Base-by-base conservation (phyloP, 805 yeast species). In the Starmerella bombicola region DNA sequence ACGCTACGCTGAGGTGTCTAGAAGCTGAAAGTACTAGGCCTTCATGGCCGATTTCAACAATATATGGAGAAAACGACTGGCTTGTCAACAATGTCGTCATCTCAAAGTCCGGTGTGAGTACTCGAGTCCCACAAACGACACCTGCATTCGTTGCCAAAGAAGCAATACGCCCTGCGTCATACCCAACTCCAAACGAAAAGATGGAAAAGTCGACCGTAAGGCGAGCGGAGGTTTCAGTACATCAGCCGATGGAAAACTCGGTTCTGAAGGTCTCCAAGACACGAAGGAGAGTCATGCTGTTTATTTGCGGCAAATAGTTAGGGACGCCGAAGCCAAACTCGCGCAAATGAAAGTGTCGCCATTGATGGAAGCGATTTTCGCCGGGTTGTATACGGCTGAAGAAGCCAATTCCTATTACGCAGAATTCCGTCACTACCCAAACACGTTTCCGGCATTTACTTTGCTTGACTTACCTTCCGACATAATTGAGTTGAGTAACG, bases 71-170 rank as follows among this genome's bases (percentile, higher is more conserved):
- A 49, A 49, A 28, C 43, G 55, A 15, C 47, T 45, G 26, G 58
- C 58, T 1, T 55, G 58, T 35, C 47, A 48, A 33, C 48, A 56
- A 7, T 55, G 58, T 45, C 45, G 57, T 5, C 47, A 51, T 15
- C 51, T 52, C 16, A 55, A 55, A 30, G 55, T 50, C 19, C 48
- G 58, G n/a, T 55, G 58, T 40, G 56, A 54, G 35, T 55, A 51
- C 42, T 50, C 49, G 20, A 47, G 48, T 33, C 56, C 55, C 9
- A 46, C 49, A 2, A 46, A 43, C 17, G 43, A 45, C 12, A 32
- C 47, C 2, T 55, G 58, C 37, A 38, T 51, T 6, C 47, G 57
- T 17, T 55, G 58, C 33, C 43, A 38, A 25, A 36, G 36, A 22
- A 45, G 45, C 30, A 30, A 34, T 12, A 28, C 49, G 8, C 31